Conservation (phyloP, 768 basidiomycete genomes). For the Hypholoma fasciculare region DNA sequence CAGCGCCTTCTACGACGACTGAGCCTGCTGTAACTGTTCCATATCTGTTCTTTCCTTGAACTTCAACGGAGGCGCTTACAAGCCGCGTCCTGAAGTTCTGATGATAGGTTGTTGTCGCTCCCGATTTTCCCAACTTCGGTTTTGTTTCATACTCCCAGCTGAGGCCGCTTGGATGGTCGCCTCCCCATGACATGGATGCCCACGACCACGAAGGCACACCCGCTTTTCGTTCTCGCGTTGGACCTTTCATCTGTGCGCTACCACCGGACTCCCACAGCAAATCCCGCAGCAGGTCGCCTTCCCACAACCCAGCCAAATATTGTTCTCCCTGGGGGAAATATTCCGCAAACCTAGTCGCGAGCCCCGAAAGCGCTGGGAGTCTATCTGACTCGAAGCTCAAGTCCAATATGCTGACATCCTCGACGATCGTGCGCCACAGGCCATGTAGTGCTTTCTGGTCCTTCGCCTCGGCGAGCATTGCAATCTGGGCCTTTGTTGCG, state of each 20-base stretch:
- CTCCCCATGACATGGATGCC: conserved; percentile 14
- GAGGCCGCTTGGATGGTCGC: conserved; percentile 6
- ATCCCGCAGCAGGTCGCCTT: conserved; percentile 13
- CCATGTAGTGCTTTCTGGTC: conserved; percentile 10
- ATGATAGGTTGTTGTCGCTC: conserved; percentile 7
- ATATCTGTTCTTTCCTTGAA: conserved; percentile 12
- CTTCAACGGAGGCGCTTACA: conserved; percentile 4
- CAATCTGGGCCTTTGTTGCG: conserved; percentile 12
- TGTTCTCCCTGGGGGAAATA: conserved; percentile 10
- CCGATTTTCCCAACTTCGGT: conserved; percentile 14
- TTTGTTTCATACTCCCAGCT: conserved; percentile 17
- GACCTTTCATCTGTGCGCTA: background rate
- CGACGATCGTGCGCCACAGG: conserved; percentile 15
- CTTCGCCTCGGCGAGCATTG: conserved; percentile 1
- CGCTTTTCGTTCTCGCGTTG: conserved; percentile 1
- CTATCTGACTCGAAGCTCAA: conserved; percentile 15
- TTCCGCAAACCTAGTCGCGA: conserved; percentile 13
- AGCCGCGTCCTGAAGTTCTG: conserved; percentile 11
- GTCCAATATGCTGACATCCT: conserved; percentile 12
- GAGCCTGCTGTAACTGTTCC: conserved; percentile 8
- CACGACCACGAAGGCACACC: conserved; percentile 15
- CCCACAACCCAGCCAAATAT: conserved; percentile 16
- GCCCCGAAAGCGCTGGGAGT: conserved; percentile 12
- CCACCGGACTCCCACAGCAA: conserved; percentile 16
- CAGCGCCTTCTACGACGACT: conserved; percentile 10